Evolutionary conservation across 1,284 basidiomycete genomes (phyloP), one percentile per base, ranked within the genome.

Genomic region (Ceratobasidium sp.): DNA sequence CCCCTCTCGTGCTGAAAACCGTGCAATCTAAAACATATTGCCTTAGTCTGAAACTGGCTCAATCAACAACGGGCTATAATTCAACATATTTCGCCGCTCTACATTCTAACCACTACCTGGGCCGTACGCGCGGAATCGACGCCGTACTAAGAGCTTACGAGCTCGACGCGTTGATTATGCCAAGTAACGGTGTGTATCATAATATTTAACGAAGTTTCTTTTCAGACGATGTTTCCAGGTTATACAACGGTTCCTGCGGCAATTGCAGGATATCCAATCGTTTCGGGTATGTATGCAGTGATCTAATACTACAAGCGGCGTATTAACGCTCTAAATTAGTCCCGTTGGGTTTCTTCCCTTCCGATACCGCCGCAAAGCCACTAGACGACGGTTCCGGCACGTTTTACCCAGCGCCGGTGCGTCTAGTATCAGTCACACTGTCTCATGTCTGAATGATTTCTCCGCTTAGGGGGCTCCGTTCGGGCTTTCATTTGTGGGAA

Each of bases 401-500:
- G 17, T 51, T 75, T 4, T 72, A 72, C 45, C 66, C 67, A n/a
- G 60, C 65, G 2, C 66, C 66, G 50, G 66, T 72, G 19, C 15
- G 65, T 50, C n/a, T 5, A 17, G 3, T 2, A 3, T 11, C 9
- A n/a, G 3, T 9, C 2, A n/a, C 11, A 7, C 7, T 8, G 8
- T 7, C n/a, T 17, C 8, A 17, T 3, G 36, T 19, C 6, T 47
- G 2, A 22, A 14, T 31, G 31, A 1, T 22, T 41, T 17, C 9
- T 41, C 11, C 5, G 19, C 50, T n/a, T 66, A 76, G 24, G 87
- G 89, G 15, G 84, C 88, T 6, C 90, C 90, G 0, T 87, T 91
- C 63, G 90, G 90, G 0, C 81, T 92, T 1, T 87, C 88, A 0
- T 91, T 91, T 81, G 78, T 91, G n/a, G 89, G 89, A 3, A 89